These are phyloP conservation scores for Pulicaria dysenterica DNA, from an alignment of 129 eudicot genomes.

Conservation along the genomic window DNA sequence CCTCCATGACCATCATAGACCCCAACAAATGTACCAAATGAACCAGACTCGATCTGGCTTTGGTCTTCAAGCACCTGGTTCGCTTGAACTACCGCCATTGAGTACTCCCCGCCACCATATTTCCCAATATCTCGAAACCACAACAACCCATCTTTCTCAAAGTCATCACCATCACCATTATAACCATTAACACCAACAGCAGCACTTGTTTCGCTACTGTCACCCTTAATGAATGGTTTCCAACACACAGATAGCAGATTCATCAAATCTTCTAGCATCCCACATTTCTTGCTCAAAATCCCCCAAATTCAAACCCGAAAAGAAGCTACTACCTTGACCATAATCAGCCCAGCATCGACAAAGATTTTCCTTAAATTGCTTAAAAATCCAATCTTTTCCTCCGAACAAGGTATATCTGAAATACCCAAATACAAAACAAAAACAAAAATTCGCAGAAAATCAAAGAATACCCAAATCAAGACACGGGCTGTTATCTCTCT, in stretches of 20 bases:
- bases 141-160: conserved; percentile 54
- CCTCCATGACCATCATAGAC: conserved; percentile 86
- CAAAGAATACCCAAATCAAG: conserved; percentile 17
- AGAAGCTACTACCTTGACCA: not conserved
- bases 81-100: conserved; percentile 71
- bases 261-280: conserved; percentile 66
- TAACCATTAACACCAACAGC: conserved; percentile 21
- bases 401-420: conserved; percentile 13
- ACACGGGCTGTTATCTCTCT: not conserved
- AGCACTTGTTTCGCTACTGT: conserved; percentile 32
- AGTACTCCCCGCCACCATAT: conserved; percentile 54
- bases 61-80: conserved; percentile 74
- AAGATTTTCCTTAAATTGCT: conserved; percentile 6
- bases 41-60: conserved; percentile 68
- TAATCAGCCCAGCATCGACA: conserved; percentile 19
- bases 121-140: conserved; percentile 58
- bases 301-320: conserved; percentile 35
- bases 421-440: conserved; percentile 22
- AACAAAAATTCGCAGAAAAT: not conserved
- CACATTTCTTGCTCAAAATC: conserved; percentile 57
- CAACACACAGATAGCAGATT: conserved; percentile 68
- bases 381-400: conserved; percentile 6
- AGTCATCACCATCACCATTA: conserved; percentile 42
- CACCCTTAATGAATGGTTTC: conserved; percentile 55
- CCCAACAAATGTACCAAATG: conserved; percentile 70